Percentiles rank a stretch among this genome's conserved stretches.
phyloP scores from a whole-genome alignment of 2,329 filamentous ascomycete genomes.

The Ciborinia camelliae region DNA sequence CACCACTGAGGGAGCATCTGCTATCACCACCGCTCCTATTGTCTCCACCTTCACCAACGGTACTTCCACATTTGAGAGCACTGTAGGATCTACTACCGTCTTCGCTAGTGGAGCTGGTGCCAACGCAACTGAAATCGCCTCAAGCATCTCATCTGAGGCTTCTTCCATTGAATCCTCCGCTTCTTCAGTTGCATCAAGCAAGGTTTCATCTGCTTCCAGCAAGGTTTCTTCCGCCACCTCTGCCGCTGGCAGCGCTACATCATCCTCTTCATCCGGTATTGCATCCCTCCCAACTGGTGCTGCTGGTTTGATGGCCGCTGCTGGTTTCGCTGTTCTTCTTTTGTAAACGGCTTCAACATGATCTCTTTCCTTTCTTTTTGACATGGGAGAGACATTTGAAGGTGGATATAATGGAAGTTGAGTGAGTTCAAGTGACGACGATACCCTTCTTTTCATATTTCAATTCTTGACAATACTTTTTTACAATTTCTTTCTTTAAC shows the following conservation, averaged over 20 bases:
- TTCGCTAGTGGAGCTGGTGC: constrained; percentile 20
- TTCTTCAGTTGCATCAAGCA: constrained; percentile 25
- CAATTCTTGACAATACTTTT: constrained; percentile 23
- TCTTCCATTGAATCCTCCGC: constrained; percentile 23
- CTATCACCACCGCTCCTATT: constrained; percentile 22
- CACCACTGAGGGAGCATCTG: constrained; percentile 15
- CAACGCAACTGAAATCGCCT: constrained; percentile 23
- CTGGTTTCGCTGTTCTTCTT: constrained; percentile 35
- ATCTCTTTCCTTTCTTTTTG: constrained; percentile 6
- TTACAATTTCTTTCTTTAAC: constrained; percentile 15
- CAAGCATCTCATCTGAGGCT: constrained; percentile 27
- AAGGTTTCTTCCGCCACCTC: constrained; percentile 17
- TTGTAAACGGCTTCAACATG: constrained; percentile 29
- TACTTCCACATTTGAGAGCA: constrained; percentile 23
- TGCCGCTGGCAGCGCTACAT: constrained; percentile 19
- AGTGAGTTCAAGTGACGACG: constrained; percentile 15
- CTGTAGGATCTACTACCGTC: constrained; percentile 28
- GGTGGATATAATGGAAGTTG: constrained; percentile 20
- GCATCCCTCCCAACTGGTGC: constrained; percentile 24
- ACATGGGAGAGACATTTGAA: constrained; percentile 20
- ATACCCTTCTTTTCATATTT: constrained; percentile 30
- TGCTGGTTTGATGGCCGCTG: constrained; percentile 33
- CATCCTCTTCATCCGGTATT: constrained; percentile 8
- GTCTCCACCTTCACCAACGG: constrained; percentile 23
- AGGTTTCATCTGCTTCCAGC: constrained; percentile 20